Conservation (phyloP, 2,329 filamentous ascomycete genomes). For the Parafenestella ontariensis region DNA sequence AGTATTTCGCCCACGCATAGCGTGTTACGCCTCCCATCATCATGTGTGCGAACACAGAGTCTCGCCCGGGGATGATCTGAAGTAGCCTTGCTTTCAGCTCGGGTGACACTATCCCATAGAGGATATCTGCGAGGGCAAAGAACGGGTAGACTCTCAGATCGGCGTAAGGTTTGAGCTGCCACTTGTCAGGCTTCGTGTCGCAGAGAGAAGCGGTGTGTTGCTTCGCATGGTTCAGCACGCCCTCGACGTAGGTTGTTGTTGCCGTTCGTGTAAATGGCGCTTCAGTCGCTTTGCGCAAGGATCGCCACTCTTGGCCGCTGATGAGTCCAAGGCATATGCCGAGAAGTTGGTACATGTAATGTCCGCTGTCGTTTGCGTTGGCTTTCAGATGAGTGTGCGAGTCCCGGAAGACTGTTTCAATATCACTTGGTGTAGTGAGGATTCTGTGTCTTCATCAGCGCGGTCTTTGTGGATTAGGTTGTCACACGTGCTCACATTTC, state of each 20-base stretch:
- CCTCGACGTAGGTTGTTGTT: slow-evolving; percentile 5
- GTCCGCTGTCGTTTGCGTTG: slow-evolving; percentile 52
- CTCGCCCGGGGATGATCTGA: slow-evolving; percentile 32
- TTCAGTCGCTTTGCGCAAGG: slow-evolving; percentile 27
- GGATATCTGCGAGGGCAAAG: slow-evolving; percentile 46
- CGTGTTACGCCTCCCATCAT: slow-evolving; percentile 49
- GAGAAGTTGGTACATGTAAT: slow-evolving; percentile 50
- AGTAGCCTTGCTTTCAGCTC: slow-evolving; percentile 32
- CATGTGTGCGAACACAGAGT: slow-evolving; percentile 44
- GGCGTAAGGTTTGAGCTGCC: slow-evolving; percentile 30
- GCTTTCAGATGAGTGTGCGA: slow-evolving; percentile 56
- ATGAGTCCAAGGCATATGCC: slow-evolving; percentile 55
- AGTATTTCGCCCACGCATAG: slow-evolving; percentile 29
- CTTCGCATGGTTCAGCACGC: slow-evolving; percentile 4
- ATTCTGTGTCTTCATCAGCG: slow-evolving; percentile 8
- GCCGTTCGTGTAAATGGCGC: slow-evolving; percentile 22
- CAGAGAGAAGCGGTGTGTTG: slow-evolving; percentile 6
- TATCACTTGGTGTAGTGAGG: slow-evolving; percentile 15
- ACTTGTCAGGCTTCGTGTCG: slow-evolving; percentile 1
- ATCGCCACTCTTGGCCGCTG: slow-evolving; percentile 41
- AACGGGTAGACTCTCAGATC: slow-evolving; percentile 50
- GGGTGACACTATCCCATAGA: slow-evolving; percentile 46
- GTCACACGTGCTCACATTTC: slow-evolving; percentile 47
- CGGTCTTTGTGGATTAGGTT: neutral
- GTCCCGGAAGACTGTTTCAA: slow-evolving; percentile 50